Evolutionary conservation across 331 rosid species (phyloP), one percentile per base, ranked within the genome.

Genomic region (Cydonia oblonga): DNA sequence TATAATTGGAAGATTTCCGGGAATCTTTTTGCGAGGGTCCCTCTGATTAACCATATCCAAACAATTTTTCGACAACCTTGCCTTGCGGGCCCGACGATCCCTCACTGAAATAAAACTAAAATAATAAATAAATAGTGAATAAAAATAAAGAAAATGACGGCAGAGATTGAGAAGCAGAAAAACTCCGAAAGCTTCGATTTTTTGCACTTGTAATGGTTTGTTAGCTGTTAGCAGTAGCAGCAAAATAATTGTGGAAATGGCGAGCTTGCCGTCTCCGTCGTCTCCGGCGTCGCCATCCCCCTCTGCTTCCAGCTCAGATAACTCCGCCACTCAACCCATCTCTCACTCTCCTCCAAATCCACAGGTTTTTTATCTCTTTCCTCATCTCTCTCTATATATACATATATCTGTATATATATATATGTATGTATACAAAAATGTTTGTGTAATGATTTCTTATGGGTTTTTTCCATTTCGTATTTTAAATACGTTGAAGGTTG

Each of bases 221-320:
- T 38, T 1, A 10, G 4, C 42, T 22, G 40, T 22, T 30, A 44
- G 64, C 63, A 15, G 54, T 53, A 9, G 42, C 42, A 38, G 42
- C 42, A 38, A 49, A 25, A 24, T 28, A 61, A 25, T 71, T 59
- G 58, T 19, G 42, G n/a, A 24, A 32, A 81, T 83, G 87, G 72
- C 69, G 72, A 76, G 20, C 35, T 25, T 33, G 75, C 78, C 69
- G 70, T 81, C 84, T 66, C 38, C 80, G 25, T 61, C 84, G 13
- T 60, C 84, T 30, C 73, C 83, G 24, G 35, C 72, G 56, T 52
- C 81, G 1, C 60, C 72, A 12, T 76, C 81, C 32, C 71, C 71
- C 32, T 70, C 82, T 19, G 83, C 81, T 53, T 71, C 83, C 59
- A 81, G 68, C 66, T 80, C 83, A 9, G 80, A 70, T 40, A 72